Base-by-base conservation (phyloP, 1,284 basidiomycete genomes). In the Trametes polyzona region DNA sequence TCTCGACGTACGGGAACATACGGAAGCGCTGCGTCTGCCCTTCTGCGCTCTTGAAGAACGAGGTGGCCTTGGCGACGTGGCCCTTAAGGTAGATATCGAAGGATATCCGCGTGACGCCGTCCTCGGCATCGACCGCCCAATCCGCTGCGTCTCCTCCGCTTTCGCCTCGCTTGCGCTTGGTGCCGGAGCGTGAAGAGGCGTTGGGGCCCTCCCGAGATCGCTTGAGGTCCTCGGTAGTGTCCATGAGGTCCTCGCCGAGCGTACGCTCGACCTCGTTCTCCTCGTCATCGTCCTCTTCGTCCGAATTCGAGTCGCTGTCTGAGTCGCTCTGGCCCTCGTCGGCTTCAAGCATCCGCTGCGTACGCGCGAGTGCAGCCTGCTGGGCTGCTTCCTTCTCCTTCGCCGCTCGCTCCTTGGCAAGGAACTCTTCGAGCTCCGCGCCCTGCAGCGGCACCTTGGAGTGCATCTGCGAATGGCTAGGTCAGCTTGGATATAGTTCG, bases 21-120 rank as follows among this genome's bases (percentile, higher is more conserved):
- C 97, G 83, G 73, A 92, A 98, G 39, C 96, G 83, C 68, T 87
- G 90, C 36, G 79, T 79, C 65, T 86, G 87, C 27, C 77, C 81
- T 52, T 80, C 86, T 32, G 83, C 79, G 62, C 77, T 87, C 73
- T 93, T 93, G 79, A 95, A 94, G 74, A 95, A 96, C 1, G 87
- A 87, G 0, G 85, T 90, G 21, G 87, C 79, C 61, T 90, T 90
- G 43, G 88, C 88, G 33, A 95, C 88, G 68, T 96, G 92, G 6
- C 96, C 97, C 71, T 96, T 97, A 61, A 99, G 81, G 73, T 95
- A 99, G 65, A 99, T 97, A 72, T 99, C 96, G 67, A 92, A 98
- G 2, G 92, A 95, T 58, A 96, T 79, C 67, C 87, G 88, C 10
- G 84, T 84, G 47, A 86, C 67, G 2, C 84, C 85, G 57, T 92